Conservation (phyloP, 2,329 filamentous ascomycete genomes). For the Berkeleyomyces basicola region DNA sequence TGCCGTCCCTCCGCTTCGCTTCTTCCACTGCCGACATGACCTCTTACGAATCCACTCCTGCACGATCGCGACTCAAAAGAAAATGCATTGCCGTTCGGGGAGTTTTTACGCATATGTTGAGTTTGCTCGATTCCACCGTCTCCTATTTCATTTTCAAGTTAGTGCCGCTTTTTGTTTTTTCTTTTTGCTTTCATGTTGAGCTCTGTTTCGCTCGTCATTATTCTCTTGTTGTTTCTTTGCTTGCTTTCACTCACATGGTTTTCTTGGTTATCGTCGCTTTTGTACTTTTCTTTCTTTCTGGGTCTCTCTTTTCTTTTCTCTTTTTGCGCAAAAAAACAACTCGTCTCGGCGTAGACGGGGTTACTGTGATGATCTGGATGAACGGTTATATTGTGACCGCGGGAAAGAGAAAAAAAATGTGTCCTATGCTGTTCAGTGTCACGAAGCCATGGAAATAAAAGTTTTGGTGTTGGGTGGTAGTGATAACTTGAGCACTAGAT, state of each 20-base stretch:
- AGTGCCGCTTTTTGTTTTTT: background rate
- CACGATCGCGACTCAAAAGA: background rate
- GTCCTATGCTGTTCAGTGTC: background rate
- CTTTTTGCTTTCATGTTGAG: background rate
- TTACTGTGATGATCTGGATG: background rate
- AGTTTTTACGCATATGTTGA: background rate
- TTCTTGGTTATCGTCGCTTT: slow-evolving; percentile 1
- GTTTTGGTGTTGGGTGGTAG: background rate
- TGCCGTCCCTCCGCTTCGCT: background rate
- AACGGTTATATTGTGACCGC: background rate
- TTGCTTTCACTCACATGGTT: background rate
- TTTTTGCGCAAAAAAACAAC: background rate
- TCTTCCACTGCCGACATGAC: background rate
- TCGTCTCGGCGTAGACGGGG: background rate
- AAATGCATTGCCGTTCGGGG: background rate
- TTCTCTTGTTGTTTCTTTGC: background rate
- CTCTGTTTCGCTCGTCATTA: background rate
- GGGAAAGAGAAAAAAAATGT: background rate
- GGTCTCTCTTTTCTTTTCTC: background rate
- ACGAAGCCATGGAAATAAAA: too few relatives aligned
- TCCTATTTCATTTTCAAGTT: background rate
- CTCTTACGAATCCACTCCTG: background rate
- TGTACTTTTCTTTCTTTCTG: background rate
- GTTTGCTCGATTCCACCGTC: background rate
- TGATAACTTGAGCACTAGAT: background rate